Evolutionary conservation across 495 filamentous ascomycete species (phyloP).

Genomic region (Penicillium fimorum): DNA sequence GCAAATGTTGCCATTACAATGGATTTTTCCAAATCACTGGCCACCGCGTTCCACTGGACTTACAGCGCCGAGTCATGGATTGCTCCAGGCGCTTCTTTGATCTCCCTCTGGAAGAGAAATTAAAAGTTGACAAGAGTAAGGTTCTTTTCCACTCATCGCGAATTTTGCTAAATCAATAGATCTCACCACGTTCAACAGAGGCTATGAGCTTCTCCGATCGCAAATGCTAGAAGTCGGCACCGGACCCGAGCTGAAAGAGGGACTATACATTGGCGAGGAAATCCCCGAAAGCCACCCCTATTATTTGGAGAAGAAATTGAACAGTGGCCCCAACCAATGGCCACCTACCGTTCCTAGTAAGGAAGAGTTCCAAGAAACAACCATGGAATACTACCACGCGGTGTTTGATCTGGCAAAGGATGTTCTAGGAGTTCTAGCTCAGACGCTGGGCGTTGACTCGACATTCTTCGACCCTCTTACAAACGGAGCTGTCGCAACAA

Average conservation of each 20-base stretch:
- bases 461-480: slow-evolving; percentile 34
- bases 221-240: slow-evolving; percentile 49
- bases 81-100: slow-evolving; percentile 50
- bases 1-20: slow-evolving; percentile 37
- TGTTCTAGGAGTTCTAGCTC: slow-evolving; percentile 27
- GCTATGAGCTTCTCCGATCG: slow-evolving; percentile 50
- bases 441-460: slow-evolving; percentile 37
- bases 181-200: slow-evolving; percentile 41
- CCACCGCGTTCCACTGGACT: slow-evolving; percentile 41
- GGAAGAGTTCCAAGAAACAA: slow-evolving; percentile 44
- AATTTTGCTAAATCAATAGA: slow-evolving; percentile 20
- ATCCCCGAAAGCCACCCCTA: slow-evolving; percentile 42
- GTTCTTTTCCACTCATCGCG: not conserved
- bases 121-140: slow-evolving; percentile 44
- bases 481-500: slow-evolving; percentile 39
- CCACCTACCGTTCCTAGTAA: slow-evolving; percentile 39
- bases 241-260: slow-evolving; percentile 52
- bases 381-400: slow-evolving; percentile 49
- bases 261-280: slow-evolving; percentile 49
- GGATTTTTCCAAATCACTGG: slow-evolving; percentile 53
- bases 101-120: slow-evolving; percentile 51
- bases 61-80: slow-evolving; percentile 33
- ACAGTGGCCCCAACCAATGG: slow-evolving; percentile 51
- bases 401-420: slow-evolving; percentile 36
- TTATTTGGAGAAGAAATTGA: slow-evolving; percentile 34